Conservation (phyloP, 192 early-diverging fungal genomes). For the Phycomyces blakesleeanus region DNA sequence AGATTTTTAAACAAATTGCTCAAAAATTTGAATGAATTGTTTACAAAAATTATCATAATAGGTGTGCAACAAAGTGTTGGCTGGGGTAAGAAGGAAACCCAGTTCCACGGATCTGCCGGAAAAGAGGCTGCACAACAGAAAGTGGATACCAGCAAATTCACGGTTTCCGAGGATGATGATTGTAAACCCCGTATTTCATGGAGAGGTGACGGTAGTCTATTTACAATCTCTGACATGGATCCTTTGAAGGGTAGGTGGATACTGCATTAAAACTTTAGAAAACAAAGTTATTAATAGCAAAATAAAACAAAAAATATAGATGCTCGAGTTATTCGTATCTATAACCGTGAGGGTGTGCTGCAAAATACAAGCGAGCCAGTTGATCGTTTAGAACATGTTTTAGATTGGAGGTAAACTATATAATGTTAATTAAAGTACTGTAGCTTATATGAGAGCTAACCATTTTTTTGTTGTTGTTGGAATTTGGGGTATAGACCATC, state of each 20-base stretch:
- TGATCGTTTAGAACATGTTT: constrained; percentile 66
- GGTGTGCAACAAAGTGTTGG: constrained; percentile 77
- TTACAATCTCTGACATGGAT: constrained; percentile 72
- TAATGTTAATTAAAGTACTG: not conserved
- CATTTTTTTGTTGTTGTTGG: not conserved
- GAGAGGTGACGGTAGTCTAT: constrained; percentile 86
- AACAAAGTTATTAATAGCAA: too few species aligned
- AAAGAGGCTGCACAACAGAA: constrained; percentile 66
- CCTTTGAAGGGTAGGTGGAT: constrained; percentile 36
- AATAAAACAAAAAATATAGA: too few species aligned
- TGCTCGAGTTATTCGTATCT: constrained; percentile 69
- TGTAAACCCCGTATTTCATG: constrained; percentile 71
- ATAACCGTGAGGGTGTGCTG: constrained; percentile 82
- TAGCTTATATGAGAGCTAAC: not conserved
- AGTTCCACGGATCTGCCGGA: constrained; percentile 91
- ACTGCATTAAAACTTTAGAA: too few species aligned
- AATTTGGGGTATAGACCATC: constrained; percentile 49
- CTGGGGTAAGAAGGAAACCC: constrained; percentile 96
- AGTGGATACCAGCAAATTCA: constrained; percentile 34
- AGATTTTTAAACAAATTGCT: not conserved
- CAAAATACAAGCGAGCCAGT: constrained; percentile 80
- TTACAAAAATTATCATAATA: constrained; percentile 11
- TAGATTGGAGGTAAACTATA: constrained; percentile 64
- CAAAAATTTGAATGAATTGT: not conserved
- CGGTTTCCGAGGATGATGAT: constrained; percentile 66